A percentile compares a stretch with the other conserved stretches of the same genome.
Conservation (phyloP, 768 basidiomycete species). For the Amanita rubescens region DNA sequence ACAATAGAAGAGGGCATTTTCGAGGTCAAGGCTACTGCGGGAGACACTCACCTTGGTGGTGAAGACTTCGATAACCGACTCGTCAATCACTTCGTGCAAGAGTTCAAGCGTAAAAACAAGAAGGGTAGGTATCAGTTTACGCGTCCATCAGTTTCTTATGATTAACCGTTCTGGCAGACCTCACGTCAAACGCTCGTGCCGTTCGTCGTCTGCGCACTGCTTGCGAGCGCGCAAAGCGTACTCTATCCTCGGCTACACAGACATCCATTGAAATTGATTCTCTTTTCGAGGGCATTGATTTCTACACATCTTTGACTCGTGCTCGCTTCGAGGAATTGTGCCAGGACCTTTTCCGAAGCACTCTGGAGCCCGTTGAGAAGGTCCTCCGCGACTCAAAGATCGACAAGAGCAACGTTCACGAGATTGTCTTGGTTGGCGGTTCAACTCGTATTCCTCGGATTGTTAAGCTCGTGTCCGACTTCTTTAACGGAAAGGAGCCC, state of each 20-base stretch:
- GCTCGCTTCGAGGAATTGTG: slow-evolving; percentile 96
- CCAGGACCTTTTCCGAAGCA: slow-evolving; percentile 90
- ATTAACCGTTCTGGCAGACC: slow-evolving; percentile 38
- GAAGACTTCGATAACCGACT: slow-evolving; percentile 98
- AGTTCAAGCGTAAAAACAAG: slow-evolving; percentile 98
- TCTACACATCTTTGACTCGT: slow-evolving; percentile 97
- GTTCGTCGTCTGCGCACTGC: slow-evolving; percentile 96
- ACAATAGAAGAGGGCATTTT: slow-evolving; percentile 98
- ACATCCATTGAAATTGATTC: slow-evolving; percentile 98
- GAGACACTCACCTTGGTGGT: slow-evolving; percentile 97
- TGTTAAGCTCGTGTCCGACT: slow-evolving; percentile 95
- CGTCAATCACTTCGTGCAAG: slow-evolving; percentile 93
- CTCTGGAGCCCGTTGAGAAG: slow-evolving; percentile 94
- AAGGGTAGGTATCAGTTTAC: slow-evolving; percentile 47
- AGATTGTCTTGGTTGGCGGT: slow-evolving; percentile 96
- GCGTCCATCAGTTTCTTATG: not conserved
- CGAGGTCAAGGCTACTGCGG: slow-evolving; percentile 96
- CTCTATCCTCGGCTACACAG: slow-evolving; percentile 93
- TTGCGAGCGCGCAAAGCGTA: slow-evolving; percentile 98
- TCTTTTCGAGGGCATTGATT: slow-evolving; percentile 95
- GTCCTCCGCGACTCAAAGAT: slow-evolving; percentile 98
- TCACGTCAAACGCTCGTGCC: slow-evolving; percentile 89
- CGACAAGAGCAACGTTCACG: slow-evolving; percentile 92
- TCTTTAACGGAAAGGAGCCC: slow-evolving; percentile 98
- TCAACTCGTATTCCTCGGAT: slow-evolving; percentile 98